phyloP scores from a whole-genome alignment of 345 rosid genomes.

The Theobroma cacao region DNA sequence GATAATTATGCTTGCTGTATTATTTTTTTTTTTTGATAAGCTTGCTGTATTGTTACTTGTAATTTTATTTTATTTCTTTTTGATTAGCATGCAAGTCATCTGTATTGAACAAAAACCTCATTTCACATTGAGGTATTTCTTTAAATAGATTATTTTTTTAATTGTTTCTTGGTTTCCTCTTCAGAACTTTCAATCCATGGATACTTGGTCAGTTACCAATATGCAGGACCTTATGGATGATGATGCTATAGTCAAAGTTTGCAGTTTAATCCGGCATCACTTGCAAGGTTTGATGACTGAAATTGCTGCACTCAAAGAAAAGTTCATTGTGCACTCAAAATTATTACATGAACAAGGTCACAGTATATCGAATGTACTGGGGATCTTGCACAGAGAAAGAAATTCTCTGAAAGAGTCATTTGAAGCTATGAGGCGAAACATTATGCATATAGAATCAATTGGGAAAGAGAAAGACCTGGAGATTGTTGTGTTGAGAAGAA shows the following conservation, averaged over 20 bases:
- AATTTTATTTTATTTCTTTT: neutral
- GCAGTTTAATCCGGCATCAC: slow-evolving; percentile 41
- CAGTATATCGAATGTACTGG: slow-evolving; percentile 39
- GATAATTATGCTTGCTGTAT: neutral
- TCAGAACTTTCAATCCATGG: slow-evolving; percentile 34
- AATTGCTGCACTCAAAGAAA: slow-evolving; percentile 42
- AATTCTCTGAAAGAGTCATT: slow-evolving; percentile 33
- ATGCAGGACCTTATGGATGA: slow-evolving; percentile 42
- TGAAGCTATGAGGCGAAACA: slow-evolving; percentile 45
- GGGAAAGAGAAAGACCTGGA: slow-evolving; percentile 55
- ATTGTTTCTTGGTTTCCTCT: slow-evolving; percentile 19
- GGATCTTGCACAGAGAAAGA: slow-evolving; percentile 35
- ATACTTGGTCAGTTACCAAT: slow-evolving; percentile 38
- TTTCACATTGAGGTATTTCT: neutral
- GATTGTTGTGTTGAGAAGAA: slow-evolving; percentile 44
- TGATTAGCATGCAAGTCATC: neutral
- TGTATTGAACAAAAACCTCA: slow-evolving; percentile 7
- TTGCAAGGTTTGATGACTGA: slow-evolving; percentile 52
- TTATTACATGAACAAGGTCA: slow-evolving; percentile 50
- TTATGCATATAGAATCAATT: slow-evolving; percentile 35
- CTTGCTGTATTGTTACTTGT: neutral
- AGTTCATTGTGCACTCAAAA: slow-evolving; percentile 45
- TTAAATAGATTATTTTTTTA: slow-evolving; percentile 5
- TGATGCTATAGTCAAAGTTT: slow-evolving; percentile 34
- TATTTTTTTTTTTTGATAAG: neutral